Evolutionary conservation across 176 grass and related monocot species (phyloP), one percentile per base, ranked within the genome.

Genomic region (Urochloa ruziziensis): DNA sequence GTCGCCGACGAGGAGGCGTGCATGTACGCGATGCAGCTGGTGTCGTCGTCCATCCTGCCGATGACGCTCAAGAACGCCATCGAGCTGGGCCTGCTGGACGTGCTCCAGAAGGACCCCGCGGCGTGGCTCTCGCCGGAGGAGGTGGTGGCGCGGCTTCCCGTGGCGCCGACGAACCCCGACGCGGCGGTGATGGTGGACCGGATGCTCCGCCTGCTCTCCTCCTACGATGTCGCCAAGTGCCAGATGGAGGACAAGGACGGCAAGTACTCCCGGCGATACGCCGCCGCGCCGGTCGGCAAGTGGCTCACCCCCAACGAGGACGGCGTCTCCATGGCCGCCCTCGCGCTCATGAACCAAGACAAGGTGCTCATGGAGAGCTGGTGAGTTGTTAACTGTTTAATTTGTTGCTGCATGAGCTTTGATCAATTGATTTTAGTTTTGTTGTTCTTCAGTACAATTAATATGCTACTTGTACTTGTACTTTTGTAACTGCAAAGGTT

Each of bases 281-380:
- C 78, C 15, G 74, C 84, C 0, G 75, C 78, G 9, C 95, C 92
- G 15, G 92, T 93, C 9, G 90, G 92, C 92, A 93, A 93, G 77
- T 97, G 89, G 88, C 88, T 97, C 33, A 94, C 95, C 9, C 89
- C 89, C 57, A 97, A 97, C 64, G 86, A 94, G 58, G 92, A 94
- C 58, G 95, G 92, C 47, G 92, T 93, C 44, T 97, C 95, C 90
- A 94, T 97, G 95, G 92, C 95, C 2, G 82, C 92, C n/a, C 78
- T 94, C 52, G 78, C 74, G 53, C 90, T 94, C 73, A 94, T 97
- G 92, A 93, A 93, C 90, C 95, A 94, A 84, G 95, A 97, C 77
- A 94, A 97, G 86, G 70, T 97, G 65, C 90, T 97, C 81, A 94
- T 97, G 92, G 95, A 94, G 90, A 97, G 95, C 86, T 97, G 95